Conservation (phyloP, 768 basidiomycete genomes). For the Favolaschia claudopus region DNA sequence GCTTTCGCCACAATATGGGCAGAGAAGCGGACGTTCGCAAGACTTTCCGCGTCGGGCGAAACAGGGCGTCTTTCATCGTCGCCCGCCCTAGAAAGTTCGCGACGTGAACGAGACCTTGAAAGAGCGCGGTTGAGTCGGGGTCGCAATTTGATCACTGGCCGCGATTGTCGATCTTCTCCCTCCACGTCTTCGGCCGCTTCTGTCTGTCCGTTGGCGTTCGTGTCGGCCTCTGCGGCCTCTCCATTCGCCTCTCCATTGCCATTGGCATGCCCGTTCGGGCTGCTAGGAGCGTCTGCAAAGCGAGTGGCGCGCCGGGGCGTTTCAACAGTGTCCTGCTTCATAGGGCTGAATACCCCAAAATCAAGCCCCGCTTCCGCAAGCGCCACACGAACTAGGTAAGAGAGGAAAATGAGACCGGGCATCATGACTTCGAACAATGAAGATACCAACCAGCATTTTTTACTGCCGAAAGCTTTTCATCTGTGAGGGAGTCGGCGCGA, state of each 20-base stretch:
- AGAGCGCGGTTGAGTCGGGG: conserved; percentile 52
- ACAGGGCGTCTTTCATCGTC: conserved; percentile 65
- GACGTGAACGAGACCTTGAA: conserved; percentile 78
- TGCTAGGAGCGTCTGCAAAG: conserved; percentile 40
- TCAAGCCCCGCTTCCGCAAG: conserved; percentile 71
- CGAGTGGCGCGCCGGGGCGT: conserved; percentile 46
- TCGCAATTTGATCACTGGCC: conserved; percentile 81
- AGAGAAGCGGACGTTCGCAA: conserved; percentile 81
- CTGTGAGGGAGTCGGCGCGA: conserved; percentile 83
- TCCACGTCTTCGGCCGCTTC: conserved; percentile 51
- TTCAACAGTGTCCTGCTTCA: conserved; percentile 36
- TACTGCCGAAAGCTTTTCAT: conserved; percentile 72
- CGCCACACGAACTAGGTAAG: conserved; percentile 62
- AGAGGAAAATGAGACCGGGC: neutral
- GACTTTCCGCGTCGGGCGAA: conserved; percentile 69
- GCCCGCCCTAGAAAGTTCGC: conserved; percentile 67
- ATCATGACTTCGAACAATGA: conserved; percentile 2
- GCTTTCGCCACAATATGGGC: conserved; percentile 70
- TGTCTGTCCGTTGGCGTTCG: conserved; percentile 39
- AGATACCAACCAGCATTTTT: conserved; percentile 62
- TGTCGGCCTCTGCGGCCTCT: too few species aligned
- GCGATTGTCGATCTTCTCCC: conserved; percentile 63
- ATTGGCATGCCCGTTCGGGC: conserved; percentile 32
- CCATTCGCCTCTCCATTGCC: conserved; percentile 28
- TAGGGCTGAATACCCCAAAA: conserved; percentile 77